Evolutionary conservation across 352 stramenopile species (phyloP).

Genomic region (Plasmopara halstedii): DNA sequence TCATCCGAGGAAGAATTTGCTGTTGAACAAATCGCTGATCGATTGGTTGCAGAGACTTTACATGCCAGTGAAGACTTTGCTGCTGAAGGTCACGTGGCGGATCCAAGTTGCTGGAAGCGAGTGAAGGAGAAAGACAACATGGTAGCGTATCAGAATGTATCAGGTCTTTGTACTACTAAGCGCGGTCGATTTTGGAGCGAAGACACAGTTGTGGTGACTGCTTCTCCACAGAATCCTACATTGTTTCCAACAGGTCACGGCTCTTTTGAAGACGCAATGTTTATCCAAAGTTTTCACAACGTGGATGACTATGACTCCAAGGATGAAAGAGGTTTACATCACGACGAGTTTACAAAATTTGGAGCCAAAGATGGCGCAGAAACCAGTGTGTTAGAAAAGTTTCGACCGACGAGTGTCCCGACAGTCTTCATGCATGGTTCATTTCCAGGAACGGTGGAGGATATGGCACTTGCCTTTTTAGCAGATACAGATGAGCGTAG

Average conservation of each 20-base stretch:
- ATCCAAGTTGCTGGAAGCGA: conserved; percentile 37
- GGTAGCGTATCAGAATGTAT: conserved; percentile 37
- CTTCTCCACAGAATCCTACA: conserved; percentile 18
- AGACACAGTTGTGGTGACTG: conserved; percentile 23
- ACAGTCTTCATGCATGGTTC: conserved; percentile 22
- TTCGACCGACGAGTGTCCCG: conserved; percentile 24
- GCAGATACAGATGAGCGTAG: conserved; percentile 24
- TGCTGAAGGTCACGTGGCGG: conserved; percentile 19
- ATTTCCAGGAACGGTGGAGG: conserved; percentile 34
- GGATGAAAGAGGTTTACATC: conserved; percentile 12
- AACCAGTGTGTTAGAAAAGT: conserved; percentile 22
- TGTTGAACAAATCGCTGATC: conserved; percentile 35
- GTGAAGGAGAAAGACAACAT: conserved; percentile 41
- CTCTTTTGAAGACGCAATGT: conserved; percentile 10
- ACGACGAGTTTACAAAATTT: conserved; percentile 23
- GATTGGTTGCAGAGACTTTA: conserved; percentile 46
- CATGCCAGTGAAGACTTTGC: conserved; percentile 40
- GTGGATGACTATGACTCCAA: conserved; percentile 18
- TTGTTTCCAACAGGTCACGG: conserved; percentile 12
- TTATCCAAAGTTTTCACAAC: conserved; percentile 1
- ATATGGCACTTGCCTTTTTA: conserved; percentile 32
- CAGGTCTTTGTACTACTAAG: background rate
- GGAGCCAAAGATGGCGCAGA: conserved; percentile 19
- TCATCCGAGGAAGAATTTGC: conserved; percentile 34
- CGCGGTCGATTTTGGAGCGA: conserved; percentile 29